These are phyloP conservation scores for Crotalaria pallida DNA, from an alignment of 306 rosid genomes.

Conservation along the genomic window DNA sequence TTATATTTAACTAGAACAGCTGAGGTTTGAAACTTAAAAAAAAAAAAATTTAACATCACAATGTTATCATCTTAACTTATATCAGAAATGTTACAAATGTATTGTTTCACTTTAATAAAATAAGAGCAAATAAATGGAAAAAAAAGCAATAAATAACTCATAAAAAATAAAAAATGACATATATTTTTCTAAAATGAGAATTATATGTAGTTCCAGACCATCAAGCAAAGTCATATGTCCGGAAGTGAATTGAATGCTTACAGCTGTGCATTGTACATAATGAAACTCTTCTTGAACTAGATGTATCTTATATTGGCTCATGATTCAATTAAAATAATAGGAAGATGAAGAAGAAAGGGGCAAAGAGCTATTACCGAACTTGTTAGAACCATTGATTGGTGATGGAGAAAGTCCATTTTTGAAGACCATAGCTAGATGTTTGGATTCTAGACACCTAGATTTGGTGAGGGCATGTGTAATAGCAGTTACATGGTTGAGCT, in stretches of 20 bases:
- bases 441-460: slow-evolving; percentile 44
- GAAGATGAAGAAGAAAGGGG: slow-evolving; percentile 42
- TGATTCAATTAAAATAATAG: slow-evolving; percentile 25
- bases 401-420: slow-evolving; percentile 56
- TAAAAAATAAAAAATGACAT: too few species aligned
- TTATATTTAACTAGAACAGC: too few species aligned
- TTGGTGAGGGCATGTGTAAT: slow-evolving; percentile 48
- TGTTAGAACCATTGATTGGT: slow-evolving; percentile 46
- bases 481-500: slow-evolving; percentile 71
- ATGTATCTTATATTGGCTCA: slow-evolving; percentile 16
- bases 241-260: neutral
- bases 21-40: too few species aligned
- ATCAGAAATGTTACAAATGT: too few species aligned
- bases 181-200: neutral
- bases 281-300: slow-evolving; percentile 2
- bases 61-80: too few species aligned
- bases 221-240: neutral
- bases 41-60: too few species aligned
- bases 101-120: too few species aligned
- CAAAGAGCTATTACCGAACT: slow-evolving; percentile 46
- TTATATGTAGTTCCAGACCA: neutral
- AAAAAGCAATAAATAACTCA: too few species aligned
- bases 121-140: too few species aligned
- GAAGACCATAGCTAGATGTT: slow-evolving; percentile 45
- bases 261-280: neutral